Base-by-base conservation (phyloP, 2,329 filamentous ascomycete species). In the Fusarium penzigii region DNA sequence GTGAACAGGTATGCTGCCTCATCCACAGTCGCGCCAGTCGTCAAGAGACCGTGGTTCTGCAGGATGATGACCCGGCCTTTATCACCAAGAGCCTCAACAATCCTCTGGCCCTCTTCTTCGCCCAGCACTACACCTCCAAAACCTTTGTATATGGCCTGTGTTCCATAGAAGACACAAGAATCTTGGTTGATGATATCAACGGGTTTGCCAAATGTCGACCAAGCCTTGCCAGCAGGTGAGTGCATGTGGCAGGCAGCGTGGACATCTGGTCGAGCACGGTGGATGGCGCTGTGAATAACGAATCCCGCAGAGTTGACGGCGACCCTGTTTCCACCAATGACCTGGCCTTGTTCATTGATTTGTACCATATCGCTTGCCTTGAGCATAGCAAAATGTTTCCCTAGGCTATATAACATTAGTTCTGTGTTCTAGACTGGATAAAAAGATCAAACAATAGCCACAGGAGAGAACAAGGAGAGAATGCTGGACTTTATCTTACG, bases 1-100 rank as follows among this genome's bases (percentile, higher is more conserved):
- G 78, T 81, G 65, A 86, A 86, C 10, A 87, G 67, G 62, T 82
- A 87, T 0, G 82, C 82, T 1, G 85, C 85, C 63, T 87, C 85
- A 56, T 88, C 85, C 1, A 88, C 84, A 0, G 84, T 87, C 2
- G 64, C 65, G 1, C 85, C 85, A 0, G 84, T 82, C 0, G 83
- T 87, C 46, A 87, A 64, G 17, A 88, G 67, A 0, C 85, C 85
- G 64, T 88, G 85, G 60, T 88, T 88, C 48, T 81, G 71, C 39
- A 88, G 68, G 32, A 88, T 81, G 55, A 82, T 71, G 1, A 75
- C 81, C 57, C 70, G 81, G 39, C 75, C 76, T 0, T 75, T 69
- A 10, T 58, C 52, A 0, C 85, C 85, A 1, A 88, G 66, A 0
- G 83, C 78, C 17, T 72, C 70, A 1, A 83, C 83, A 45, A 88